phyloP scores from a whole-genome alignment of 1,139 yeast genomes.

The Dujonia santamariae region DNA sequence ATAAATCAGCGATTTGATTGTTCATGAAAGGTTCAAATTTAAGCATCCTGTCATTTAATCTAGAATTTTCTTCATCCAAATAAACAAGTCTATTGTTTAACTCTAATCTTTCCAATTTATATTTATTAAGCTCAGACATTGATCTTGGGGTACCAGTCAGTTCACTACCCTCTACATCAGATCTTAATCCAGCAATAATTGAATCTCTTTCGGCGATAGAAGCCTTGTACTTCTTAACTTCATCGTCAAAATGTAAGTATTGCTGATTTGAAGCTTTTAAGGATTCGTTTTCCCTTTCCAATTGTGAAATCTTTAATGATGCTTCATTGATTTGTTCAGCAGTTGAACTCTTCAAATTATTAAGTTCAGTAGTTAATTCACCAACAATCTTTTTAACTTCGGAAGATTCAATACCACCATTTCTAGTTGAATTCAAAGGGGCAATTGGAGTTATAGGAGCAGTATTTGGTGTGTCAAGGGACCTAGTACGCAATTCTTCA shows the following conservation, averaged over 20 bases:
- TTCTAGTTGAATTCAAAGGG: background rate
- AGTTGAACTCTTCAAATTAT: conserved; percentile 43
- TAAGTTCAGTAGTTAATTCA: conserved; percentile 48
- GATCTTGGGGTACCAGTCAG: conserved; percentile 19
- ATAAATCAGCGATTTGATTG: conserved; percentile 52
- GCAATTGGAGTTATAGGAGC: background rate
- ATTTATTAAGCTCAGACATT: conserved; percentile 34
- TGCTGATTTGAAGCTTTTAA: conserved; percentile 14
- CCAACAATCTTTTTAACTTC: conserved; percentile 33
- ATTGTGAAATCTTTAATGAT: conserved; percentile 42
- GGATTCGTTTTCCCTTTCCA: conserved; percentile 42
- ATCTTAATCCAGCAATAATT: conserved; percentile 34
- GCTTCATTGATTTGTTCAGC: conserved; percentile 53
- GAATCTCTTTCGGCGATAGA: conserved; percentile 33
- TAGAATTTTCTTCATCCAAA: conserved; percentile 45
- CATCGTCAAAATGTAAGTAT: conserved; percentile 14
- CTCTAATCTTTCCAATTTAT: conserved; percentile 42
- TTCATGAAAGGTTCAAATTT: conserved; percentile 56
- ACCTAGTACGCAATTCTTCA: background rate
- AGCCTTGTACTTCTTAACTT: conserved; percentile 13
- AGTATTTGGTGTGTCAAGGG: background rate
- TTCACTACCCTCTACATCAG: conserved; percentile 21
- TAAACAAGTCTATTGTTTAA: conserved; percentile 44
- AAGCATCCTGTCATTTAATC: conserved; percentile 35
- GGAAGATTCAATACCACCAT: conserved; percentile 16